Conservation (phyloP, 371 early-diverging fungal species). For the Dichotomocladium elegans region DNA sequence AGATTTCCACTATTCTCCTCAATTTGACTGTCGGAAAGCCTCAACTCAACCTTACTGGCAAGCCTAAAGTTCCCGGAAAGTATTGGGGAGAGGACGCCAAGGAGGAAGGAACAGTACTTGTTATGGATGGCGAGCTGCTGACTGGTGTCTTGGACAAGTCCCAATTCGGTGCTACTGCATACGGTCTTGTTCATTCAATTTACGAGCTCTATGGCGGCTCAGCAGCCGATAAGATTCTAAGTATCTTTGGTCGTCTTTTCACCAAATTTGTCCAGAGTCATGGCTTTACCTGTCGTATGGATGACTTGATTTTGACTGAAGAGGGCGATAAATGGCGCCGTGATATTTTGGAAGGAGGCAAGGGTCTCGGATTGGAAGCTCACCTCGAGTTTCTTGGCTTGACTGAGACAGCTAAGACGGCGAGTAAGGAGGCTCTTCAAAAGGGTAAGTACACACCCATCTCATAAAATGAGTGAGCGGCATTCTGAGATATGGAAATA, state of each 20-base stretch:
- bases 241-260: constrained; percentile 92
- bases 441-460: constrained; percentile 14
- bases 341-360: constrained; percentile 56
- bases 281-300: constrained; percentile 98
- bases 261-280: constrained; percentile 88
- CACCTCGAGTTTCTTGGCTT: constrained; percentile 73
- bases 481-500: constrained; percentile 1
- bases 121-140: constrained; percentile 86
- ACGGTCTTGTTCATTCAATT: constrained; percentile 95
- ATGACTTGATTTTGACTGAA: constrained; percentile 91
- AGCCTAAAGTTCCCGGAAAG: constrained; percentile 83
- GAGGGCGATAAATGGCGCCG: constrained; percentile 80
- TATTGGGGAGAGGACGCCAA: constrained; percentile 79
- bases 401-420: constrained; percentile 40
- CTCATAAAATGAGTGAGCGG: background rate
- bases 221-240: constrained; percentile 90
- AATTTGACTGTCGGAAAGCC: constrained; percentile 80
- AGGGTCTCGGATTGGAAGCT: constrained; percentile 64
- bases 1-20: constrained; percentile 78
- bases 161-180: constrained; percentile 94
- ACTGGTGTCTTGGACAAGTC: constrained; percentile 98
- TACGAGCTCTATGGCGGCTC: constrained; percentile 96
- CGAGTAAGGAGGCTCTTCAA: constrained; percentile 24
- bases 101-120: constrained; percentile 81
- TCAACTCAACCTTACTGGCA: constrained; percentile 85